phyloP scores from a whole-genome alignment of 2,329 filamentous ascomycete species.

The Onygenales sp. region DNA sequence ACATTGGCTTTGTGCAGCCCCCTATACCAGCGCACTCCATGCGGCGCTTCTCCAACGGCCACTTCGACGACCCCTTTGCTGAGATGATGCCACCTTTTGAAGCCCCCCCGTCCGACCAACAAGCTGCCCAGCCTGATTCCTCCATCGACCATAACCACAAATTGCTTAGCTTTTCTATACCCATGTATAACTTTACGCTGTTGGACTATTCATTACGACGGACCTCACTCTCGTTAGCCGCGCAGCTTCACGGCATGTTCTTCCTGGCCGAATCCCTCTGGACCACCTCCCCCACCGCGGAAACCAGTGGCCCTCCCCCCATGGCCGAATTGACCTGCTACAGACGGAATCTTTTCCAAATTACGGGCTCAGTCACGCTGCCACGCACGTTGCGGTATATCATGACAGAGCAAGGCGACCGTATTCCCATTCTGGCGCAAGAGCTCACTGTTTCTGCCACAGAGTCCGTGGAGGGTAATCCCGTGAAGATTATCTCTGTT shows the following conservation, averaged over 20 bases:
- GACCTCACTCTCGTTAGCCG: conserved; percentile 48
- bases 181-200: conserved; percentile 50
- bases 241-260: conserved; percentile 60
- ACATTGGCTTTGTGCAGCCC: conserved; percentile 39
- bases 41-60: conserved; percentile 41
- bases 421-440: conserved; percentile 69
- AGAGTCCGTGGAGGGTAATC: conserved; percentile 86
- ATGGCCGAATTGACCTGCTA: conserved; percentile 79
- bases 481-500: conserved; percentile 89
- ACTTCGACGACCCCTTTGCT: conserved; percentile 41
- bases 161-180: conserved; percentile 63
- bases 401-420: conserved; percentile 73
- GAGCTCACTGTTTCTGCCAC: conserved; percentile 87
- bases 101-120: conserved; percentile 34
- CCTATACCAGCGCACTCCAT: conserved; percentile 28
- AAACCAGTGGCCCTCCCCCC: conserved; percentile 45
- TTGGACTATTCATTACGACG: conserved; percentile 50
- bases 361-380: conserved; percentile 78
- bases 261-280: conserved; percentile 57
- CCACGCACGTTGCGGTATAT: conserved; percentile 70
- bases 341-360: conserved; percentile 89
- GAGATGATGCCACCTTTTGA: conserved; percentile 35
- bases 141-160: conserved; percentile 59
- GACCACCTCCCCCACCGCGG: conserved; percentile 45
- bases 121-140: conserved; percentile 36